phyloP scores from a whole-genome alignment of 164 flowering plant genomes.

The Litsea cubeba region DNA sequence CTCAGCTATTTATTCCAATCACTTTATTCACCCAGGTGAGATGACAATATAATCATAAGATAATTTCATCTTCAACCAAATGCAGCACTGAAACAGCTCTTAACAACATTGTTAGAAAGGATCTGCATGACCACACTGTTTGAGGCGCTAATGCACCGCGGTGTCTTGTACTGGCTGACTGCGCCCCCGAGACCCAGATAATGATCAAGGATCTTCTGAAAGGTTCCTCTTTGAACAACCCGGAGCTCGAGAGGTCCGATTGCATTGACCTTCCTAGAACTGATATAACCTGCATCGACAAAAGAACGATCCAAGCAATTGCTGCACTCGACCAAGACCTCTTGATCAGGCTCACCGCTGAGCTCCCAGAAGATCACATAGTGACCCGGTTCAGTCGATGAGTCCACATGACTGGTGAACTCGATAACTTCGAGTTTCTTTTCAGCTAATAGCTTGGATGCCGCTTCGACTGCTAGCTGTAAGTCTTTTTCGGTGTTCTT shows the following conservation, averaged over 20 bases:
- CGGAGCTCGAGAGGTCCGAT: conserved; percentile 81
- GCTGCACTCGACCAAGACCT: conserved; percentile 53
- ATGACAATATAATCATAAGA: no score
- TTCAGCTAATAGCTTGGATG: conserved; percentile 38
- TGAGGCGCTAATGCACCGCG: conserved; percentile 48
- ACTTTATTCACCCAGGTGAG: no score
- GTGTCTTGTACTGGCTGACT: conserved; percentile 82
- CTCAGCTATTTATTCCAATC: no score
- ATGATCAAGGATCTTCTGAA: conserved; percentile 64
- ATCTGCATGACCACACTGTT: not conserved
- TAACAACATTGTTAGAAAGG: not conserved
- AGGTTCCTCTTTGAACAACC: conserved; percentile 59
- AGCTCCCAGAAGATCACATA: conserved; percentile 86
- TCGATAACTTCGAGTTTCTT: conserved; percentile 70
- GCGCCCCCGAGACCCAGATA: conserved; percentile 54
- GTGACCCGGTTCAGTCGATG: conserved; percentile 67
- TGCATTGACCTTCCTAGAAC: conserved; percentile 53
- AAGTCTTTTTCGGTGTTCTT: conserved; percentile 94
- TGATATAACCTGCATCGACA: conserved; percentile 66
- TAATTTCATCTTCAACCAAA: not conserved
- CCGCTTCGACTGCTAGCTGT: conserved; percentile 69
- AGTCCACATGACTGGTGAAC: conserved; percentile 65
- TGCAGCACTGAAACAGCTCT: conserved; percentile 1
- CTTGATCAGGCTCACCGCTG: conserved; percentile 47
- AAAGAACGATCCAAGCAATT: conserved; percentile 70